Evolutionary conservation across 2,329 filamentous ascomycete genomes (phyloP), one percentile per base, ranked within the genome.

Genomic region (Sarocladium kiliense): DNA sequence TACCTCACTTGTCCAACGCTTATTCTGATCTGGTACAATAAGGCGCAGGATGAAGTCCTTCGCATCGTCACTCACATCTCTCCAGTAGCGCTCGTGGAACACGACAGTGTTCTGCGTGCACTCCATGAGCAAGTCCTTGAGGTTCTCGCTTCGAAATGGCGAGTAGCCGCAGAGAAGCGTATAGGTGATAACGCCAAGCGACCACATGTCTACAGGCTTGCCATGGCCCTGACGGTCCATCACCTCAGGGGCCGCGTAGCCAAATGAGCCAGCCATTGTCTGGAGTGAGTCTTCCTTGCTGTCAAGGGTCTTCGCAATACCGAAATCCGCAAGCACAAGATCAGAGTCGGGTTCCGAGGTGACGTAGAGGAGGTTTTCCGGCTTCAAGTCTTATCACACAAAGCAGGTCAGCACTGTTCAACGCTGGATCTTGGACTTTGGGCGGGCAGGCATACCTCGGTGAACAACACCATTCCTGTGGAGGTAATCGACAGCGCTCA

Each of bases 141-240:
- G 79, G 65, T 89, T 96, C 76, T 99, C 94, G 59, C 91, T 94
- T 62, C 94, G 87, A 82, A 99, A 99, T 19, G 94, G 94, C 44
- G 93, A 97, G 77, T 99, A 99, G 63, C 94, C 94, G 69, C 95
- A 99, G 53, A 99, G 88, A 26, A 99, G 80, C 16, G 94, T 99
- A 74, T 99, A 99, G 41, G 94, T 97, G 66, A 99, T 99, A 66
- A 99, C 94, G 59, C 94, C 94, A 74, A 99, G 82, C 2, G 94
- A 97, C 94, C 94, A 99, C 90, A 99, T 96, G 69, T 99, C 94
- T 32, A 97, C 94, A 3, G 94, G 91, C 74, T 97, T 99, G 69
- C 94, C 94, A 70, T 99, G 95, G 19, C 94, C 94, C 67, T 90
- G 86, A 79, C 97, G 97, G 61, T 96, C 80, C 94, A 99, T 99